Evolutionary conservation across 2,329 filamentous ascomycete species (phyloP).

Genomic region (Acephala macrosclerotiorum): DNA sequence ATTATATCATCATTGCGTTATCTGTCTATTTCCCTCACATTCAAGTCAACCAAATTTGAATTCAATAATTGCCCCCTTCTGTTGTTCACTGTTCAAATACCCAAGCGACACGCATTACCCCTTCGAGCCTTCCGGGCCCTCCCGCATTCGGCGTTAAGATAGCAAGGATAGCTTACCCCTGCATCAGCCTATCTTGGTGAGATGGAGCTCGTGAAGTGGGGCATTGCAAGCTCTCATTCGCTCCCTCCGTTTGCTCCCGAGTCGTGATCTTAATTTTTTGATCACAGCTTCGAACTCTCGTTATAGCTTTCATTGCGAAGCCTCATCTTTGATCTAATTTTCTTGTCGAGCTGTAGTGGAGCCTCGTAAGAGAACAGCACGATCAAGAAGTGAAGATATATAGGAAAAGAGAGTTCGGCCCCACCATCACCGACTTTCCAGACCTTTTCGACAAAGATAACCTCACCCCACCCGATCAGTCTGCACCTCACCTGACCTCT

Average conservation of each 20-base stretch:
- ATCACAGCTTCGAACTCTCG: neutral
- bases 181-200: neutral
- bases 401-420: neutral
- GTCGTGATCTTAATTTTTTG: neutral
- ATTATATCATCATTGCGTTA: neutral
- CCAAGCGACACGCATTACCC: neutral
- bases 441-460: neutral
- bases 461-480: neutral
- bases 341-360: neutral
- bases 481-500: neutral
- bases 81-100: too few relatives aligned
- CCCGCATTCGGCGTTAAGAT: neutral
- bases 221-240: neutral
- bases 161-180: conserved; percentile 18
- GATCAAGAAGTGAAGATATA: neutral
- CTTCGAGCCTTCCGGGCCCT: neutral
- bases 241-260: neutral
- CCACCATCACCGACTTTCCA: neutral
- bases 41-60: too few relatives aligned
- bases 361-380: too few relatives aligned
- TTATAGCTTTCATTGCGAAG: neutral
- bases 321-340: neutral
- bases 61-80: too few relatives aligned
- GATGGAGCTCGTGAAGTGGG: neutral
- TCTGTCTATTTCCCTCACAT: neutral